Conservation (phyloP, 2,329 filamentous ascomycete species). For the Exophiala sp. region DNA sequence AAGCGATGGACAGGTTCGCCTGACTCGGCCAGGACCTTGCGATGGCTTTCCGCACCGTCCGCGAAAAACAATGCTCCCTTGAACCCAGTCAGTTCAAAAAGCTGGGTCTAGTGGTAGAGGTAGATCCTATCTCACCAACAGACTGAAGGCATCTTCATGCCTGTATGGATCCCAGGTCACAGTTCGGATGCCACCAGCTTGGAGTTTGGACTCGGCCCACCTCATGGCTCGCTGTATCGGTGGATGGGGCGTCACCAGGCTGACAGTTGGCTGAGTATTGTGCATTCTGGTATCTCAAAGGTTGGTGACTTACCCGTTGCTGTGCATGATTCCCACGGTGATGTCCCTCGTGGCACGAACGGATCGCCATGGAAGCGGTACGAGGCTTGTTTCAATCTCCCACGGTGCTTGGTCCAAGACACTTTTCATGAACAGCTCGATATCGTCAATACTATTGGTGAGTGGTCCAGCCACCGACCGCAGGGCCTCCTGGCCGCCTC, state of each 20-base stretch:
- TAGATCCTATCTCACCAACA: too few relatives aligned
- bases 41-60: slow-evolving; percentile 60
- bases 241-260: neutral
- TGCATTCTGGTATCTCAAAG: neutral
- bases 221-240: too few relatives aligned
- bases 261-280: neutral
- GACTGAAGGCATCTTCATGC: slow-evolving; percentile 1
- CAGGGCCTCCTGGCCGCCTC: neutral
- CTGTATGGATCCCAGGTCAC: neutral
- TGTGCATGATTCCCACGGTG: slow-evolving; percentile 57
- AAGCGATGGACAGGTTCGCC: neutral
- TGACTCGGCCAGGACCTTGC: neutral
- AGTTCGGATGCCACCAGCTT: too few relatives aligned
- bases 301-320: slow-evolving; percentile 49
- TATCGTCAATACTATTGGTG: neutral
- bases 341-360: slow-evolving; percentile 32
- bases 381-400: neutral
- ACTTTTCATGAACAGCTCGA: neutral
- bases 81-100: too few relatives aligned
- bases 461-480: neutral
- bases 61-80: slow-evolving; percentile 61
- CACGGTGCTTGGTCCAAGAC: neutral
- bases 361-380: neutral
- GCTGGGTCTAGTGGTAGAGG: too few relatives aligned
- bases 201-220: too few relatives aligned